phyloP scores from a whole-genome alignment of 2,329 filamentous ascomycete genomes.

The Uncinocarpus reesii region DNA sequence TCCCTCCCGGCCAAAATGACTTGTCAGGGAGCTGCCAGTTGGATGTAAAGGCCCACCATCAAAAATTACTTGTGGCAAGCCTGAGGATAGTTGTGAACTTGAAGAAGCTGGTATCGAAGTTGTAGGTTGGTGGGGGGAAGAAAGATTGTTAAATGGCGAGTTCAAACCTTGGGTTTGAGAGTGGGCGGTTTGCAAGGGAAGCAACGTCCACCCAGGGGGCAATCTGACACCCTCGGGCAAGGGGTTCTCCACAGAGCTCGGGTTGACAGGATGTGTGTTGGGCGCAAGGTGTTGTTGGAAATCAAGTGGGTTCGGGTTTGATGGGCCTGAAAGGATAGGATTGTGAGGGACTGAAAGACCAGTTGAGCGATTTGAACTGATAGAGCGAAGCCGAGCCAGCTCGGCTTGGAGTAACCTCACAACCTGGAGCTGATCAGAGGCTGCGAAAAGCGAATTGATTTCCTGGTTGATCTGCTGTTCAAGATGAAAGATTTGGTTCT shows the following conservation, averaged over 20 bases:
- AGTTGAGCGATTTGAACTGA: conserved; percentile 25
- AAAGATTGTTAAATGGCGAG: not conserved
- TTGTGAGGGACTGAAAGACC: not conserved
- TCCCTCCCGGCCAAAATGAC: not conserved
- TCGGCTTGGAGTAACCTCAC: conserved; percentile 59
- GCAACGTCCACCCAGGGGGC: conserved; percentile 44
- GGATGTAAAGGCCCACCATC: not conserved
- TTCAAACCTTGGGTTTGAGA: not conserved
- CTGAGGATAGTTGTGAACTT: not conserved
- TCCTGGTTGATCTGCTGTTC: conserved; percentile 61
- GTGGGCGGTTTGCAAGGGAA: conserved; percentile 35
- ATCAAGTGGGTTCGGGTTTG: not conserved
- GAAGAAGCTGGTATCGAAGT: not conserved
- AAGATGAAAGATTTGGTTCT: conserved; percentile 52
- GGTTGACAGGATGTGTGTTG: conserved; percentile 23
- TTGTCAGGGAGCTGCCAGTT: not conserved
- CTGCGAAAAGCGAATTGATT: conserved; percentile 50
- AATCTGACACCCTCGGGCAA: conserved; percentile 44
- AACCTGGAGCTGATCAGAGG: conserved; percentile 58
- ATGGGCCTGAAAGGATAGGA: not conserved
- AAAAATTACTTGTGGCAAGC: not conserved
- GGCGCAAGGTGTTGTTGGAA: conserved; percentile 22
- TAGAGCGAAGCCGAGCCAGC: conserved; percentile 52
- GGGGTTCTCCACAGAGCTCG: conserved; percentile 36
- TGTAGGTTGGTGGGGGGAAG: not conserved